phyloP scores from a whole-genome alignment of 805 yeast genomes.

The Blastobotrys chiropterorum region DNA sequence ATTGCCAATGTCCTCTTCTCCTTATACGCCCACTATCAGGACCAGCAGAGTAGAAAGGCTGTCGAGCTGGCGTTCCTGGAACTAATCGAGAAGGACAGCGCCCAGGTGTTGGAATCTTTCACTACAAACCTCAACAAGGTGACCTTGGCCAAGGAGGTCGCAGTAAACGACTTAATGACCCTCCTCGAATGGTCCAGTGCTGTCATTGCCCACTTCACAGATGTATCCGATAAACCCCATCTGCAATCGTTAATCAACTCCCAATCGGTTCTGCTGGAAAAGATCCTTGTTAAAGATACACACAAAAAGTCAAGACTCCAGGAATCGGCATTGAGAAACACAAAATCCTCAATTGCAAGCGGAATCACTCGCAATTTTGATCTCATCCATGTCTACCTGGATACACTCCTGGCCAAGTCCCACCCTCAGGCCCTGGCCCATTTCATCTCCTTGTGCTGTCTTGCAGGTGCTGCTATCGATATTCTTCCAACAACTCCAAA shows the following conservation, averaged over 20 bases:
- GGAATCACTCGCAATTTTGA: constrained; percentile 13
- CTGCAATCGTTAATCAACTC: constrained; percentile 27
- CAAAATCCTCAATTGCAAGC: constrained; percentile 24
- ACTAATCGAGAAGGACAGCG: background rate
- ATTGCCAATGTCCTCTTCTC: background rate
- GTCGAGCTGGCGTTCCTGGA: background rate
- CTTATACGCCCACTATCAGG: background rate
- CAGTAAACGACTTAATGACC: constrained; percentile 41
- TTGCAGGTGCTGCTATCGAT: constrained; percentile 29
- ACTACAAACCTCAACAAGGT: background rate
- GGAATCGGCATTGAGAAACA: constrained; percentile 19
- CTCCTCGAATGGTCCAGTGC: constrained; percentile 49
- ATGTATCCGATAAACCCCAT: constrained; percentile 20
- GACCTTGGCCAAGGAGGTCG: background rate
- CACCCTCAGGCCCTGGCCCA: constrained; percentile 10
- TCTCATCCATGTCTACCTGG: constrained; percentile 4
- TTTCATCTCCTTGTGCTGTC: constrained; percentile 29
- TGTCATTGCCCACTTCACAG: constrained; percentile 26
- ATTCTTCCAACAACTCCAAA: constrained; percentile 20
- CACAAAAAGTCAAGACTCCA: constrained; percentile 25
- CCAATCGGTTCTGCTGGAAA: constrained; percentile 37
- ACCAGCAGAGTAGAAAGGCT: background rate
- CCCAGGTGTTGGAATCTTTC: background rate
- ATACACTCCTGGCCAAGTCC: constrained; percentile 2
- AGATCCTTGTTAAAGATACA: constrained; percentile 28